These are phyloP conservation scores for Hypoxylon trugodes DNA, from an alignment of 495 filamentous ascomycete genomes.

Conservation along the genomic window DNA sequence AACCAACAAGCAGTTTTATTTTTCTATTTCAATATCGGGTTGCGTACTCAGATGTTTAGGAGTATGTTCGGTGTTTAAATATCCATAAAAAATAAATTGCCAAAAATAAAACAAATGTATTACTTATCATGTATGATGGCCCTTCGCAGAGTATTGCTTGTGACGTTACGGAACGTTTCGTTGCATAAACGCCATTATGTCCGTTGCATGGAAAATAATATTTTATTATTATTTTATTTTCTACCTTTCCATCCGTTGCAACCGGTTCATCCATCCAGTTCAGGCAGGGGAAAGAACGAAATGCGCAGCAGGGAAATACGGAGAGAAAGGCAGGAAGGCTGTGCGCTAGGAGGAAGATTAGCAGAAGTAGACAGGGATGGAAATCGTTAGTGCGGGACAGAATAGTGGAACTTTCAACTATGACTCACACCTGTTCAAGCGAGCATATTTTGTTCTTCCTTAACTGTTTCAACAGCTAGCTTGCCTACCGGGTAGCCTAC, in stretches of 20 bases:
- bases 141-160: too few species aligned
- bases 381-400: constrained; percentile 24
- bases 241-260: neutral
- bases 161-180: neutral
- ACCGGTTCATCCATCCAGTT: neutral
- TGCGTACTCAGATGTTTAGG: too few species aligned
- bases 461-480: constrained; percentile 37
- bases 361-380: neutral
- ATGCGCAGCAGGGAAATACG: constrained; percentile 20
- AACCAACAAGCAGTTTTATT: too few species aligned
- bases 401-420: constrained; percentile 29
- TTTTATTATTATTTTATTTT: too few species aligned
- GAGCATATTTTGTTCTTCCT: constrained; percentile 23
- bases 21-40: neutral
- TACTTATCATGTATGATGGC: too few species aligned
- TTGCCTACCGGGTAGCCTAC: constrained; percentile 16
- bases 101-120: too few species aligned
- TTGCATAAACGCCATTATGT: neutral
- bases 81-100: too few species aligned
- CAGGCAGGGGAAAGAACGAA: neutral
- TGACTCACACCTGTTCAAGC: constrained; percentile 43
- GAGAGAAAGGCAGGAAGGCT: constrained; percentile 38
- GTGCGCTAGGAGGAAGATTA: constrained; percentile 24
- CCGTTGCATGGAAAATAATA: too few species aligned
- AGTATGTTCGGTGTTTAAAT: too few species aligned